Base-by-base conservation (phyloP, 768 basidiomycete species). In the Xerocomus spinulosus region DNA sequence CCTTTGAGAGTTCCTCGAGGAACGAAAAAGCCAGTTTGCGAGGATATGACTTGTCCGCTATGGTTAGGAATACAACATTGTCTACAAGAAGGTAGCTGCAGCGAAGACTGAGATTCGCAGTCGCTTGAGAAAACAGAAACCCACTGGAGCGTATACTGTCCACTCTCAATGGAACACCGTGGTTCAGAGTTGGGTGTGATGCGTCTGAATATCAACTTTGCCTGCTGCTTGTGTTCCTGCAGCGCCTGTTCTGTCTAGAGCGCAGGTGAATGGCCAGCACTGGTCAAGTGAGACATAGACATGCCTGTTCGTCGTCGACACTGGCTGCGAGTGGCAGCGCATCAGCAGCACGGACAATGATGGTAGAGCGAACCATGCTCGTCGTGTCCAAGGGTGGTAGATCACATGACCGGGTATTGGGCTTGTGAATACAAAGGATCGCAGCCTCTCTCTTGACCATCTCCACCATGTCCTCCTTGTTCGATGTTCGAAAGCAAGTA, bases 191-290 rank as follows among this genome's bases (percentile, higher is more conserved):
- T 93, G 37, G 92, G 82, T 23, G 89, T 91, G 61, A 99, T 85
- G 32, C 96, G 83, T 50, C 94, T 80, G 67, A 97, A 97, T 59
- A 99, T 86, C 58, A 99, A 79, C 68, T 99, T 99, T 26, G 94
- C 83, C 67, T 99, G 95, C 58, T 97, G 95, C 67, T 99, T 99
- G 75, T 97, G 92, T 70, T 98, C 96, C 63, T 93, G 91, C 33
- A 99, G 73, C 47, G 85, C 78, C 63, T 88, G 86, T 68, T 98
- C 94, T 55, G 92, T 96, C 95, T 98, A 54, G 37, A 44, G 41
- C 43, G 23, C 14, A 44, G 4, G 42, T 63, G 49, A 52, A 41
- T 34, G 18, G 28, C 21, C 12, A 23, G 26, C 9, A 4, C 2
- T 13, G 43, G 21, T 21, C 2, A n/a, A 20, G 17, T 21, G n/a